phyloP scores from a whole-genome alignment of 2,329 filamentous ascomycete genomes.

The Cytospora paraplurivora region DNA sequence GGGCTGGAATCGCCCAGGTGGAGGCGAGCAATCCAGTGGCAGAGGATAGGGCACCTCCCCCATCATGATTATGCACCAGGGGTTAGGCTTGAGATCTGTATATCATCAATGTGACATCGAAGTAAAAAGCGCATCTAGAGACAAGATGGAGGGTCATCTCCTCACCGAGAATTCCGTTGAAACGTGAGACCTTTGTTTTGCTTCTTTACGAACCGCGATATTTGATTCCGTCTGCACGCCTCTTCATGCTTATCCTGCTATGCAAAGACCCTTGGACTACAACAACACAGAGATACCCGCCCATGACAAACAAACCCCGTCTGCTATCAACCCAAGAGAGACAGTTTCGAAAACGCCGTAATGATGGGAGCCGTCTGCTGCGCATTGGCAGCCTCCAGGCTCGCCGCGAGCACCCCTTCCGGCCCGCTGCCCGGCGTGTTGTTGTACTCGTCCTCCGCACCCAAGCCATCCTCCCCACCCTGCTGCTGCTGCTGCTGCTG shows the following conservation, averaged over 20 bases:
- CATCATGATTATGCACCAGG: conserved; percentile 15
- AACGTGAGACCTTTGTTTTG: too few relatives aligned
- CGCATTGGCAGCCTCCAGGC: conserved; percentile 48
- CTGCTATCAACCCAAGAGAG: conserved; percentile 48
- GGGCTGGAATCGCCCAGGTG: conserved; percentile 4
- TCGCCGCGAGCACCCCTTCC: conserved; percentile 55
- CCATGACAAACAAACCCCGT: not conserved
- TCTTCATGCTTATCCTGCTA: conserved; percentile 2
- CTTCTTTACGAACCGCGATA: not conserved
- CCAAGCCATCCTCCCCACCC: conserved; percentile 31
- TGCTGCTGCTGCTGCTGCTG: conserved; percentile 30
- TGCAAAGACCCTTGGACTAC: not conserved
- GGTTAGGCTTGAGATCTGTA: conserved; percentile 1
- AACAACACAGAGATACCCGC: not conserved
- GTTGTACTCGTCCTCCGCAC: conserved; percentile 35
- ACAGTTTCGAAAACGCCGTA: conserved; percentile 51
- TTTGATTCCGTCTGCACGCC: not conserved
- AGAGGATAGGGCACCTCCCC: conserved; percentile 5
- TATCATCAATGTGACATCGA: conserved; percentile 13
- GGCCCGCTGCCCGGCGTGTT: conserved; percentile 45
- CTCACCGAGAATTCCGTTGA: not conserved
- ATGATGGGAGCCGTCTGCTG: conserved; percentile 53
- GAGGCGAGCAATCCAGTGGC: not conserved
- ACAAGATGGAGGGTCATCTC: not conserved
- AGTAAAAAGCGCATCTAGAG: not conserved